Base-by-base conservation (phyloP, 1,284 basidiomycete genomes). In the Apiotrichum akiyoshidainum region DNA sequence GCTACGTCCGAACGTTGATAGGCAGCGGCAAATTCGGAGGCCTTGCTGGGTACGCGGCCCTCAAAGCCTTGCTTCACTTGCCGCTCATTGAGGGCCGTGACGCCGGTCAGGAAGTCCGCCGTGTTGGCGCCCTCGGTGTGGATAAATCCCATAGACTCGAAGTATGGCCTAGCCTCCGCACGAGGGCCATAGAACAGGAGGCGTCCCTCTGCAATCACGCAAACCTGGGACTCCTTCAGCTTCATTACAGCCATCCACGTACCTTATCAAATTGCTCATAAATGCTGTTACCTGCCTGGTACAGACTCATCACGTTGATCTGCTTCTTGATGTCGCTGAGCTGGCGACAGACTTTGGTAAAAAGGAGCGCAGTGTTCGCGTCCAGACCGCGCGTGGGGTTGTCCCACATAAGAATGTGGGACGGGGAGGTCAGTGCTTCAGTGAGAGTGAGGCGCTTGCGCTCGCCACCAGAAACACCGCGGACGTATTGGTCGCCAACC, bases 341-440 rank as follows among this genome's bases (percentile, higher is more conserved):
- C 16, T 87, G 80, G 21, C 90, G 83, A 62, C 93, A 77, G 58
- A 84, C 83, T 73, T 85, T 86, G 61, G 81, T 84, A 64, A 87
- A 92, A 71, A 90, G 87, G 40, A 93, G 80, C 0, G 92, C 90
- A 21, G 90, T 93, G 33, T 86, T 86, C 1, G 91, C 88, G 68
- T 95, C 92, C 44, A 96, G 82, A 60, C 92, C 73, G 31, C 73
- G 61, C 2, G 74, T 75, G 10, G 70, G 67, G 40, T 72, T 73
- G 75, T 90, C 88, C 88, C 88, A 90, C 12, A 82, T 79, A 44
- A 81, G 82, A 26, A 90, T 78, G 34, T 81, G 80, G 48, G 82
- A 81, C 37, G 85, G 79, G 17, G 83, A 81, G 0, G 84, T 83
- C 45, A 90, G 74, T 10, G 83, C 81, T 74, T 91, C 89, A 10